Base-by-base conservation (phyloP, 116 monocot species). In the Iris pallida region DNA sequence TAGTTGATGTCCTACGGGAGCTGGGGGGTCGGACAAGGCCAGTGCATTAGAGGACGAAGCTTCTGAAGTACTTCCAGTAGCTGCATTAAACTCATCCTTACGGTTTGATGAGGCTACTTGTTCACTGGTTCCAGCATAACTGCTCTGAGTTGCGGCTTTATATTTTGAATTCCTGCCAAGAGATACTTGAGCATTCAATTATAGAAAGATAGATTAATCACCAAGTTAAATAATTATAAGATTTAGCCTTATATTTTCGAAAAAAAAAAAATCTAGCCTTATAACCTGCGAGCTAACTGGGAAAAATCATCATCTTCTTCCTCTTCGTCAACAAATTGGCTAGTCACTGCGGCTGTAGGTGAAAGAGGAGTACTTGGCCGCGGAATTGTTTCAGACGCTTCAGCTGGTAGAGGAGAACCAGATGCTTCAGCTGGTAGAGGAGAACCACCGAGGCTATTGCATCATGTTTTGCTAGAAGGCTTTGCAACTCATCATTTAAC, bases 401-500 rank as follows among this genome's bases (percentile, higher is more conserved):
- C 30, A 30, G 30, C 30, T 30, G 30, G 30, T 30, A 30, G 30
- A 30, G 30, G 30, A 30, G 3, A 30, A 30, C 30, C 30, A 3
- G 30, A 30, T 61, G 47, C 16, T 79, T 85, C 84, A 15, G 16
- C 45, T 10, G 84, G 84, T 53, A 87, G 51, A 47, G 89, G 82
- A 53, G 80, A 82, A 17, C 92, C 89, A 42, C n/a, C n/a, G 95
- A 91, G 41, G 86, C 82, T 65, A 96, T 86, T n/a, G 89, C 84
- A 78, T 96, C 89, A 62, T 96, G 86, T 57, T 86, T 96, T 16
- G 80, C 79, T 63, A 96, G 80, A 15, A 84, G 59, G 75, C 47
- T 70, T 66, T 96, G 92, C 9, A 96, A 57, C 51, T 69, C 71
- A 53, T 96, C 95, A 69, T 91, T 91, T 46, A 96, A 55, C 41